Evolutionary conservation across 768 basidiomycete species (phyloP).

Genomic region (Rhodosporidiobolus sp.): DNA sequence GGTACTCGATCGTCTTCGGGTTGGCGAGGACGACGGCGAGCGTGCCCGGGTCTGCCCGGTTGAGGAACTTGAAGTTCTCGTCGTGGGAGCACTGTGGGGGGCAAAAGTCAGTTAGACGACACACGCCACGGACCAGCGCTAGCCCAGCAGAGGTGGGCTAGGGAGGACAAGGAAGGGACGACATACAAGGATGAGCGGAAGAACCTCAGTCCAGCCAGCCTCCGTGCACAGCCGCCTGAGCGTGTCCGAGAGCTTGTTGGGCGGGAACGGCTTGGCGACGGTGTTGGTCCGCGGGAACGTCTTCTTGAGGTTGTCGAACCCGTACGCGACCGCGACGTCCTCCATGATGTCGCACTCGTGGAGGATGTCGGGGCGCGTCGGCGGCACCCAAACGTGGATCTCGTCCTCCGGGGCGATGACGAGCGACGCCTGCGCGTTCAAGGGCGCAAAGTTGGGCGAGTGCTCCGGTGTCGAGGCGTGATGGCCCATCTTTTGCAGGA

Average conservation of each 20-base stretch:
- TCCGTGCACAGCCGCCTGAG: slow-evolving; percentile 86
- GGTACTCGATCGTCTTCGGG: slow-evolving; percentile 96
- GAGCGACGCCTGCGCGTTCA: slow-evolving; percentile 27
- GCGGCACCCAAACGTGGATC: slow-evolving; percentile 72
- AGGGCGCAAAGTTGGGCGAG: slow-evolving; percentile 47
- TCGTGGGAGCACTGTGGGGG: slow-evolving; percentile 83
- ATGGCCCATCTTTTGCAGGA: slow-evolving; percentile 82
- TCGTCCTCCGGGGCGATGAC: slow-evolving; percentile 55
- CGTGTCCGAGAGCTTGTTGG: slow-evolving; percentile 85
- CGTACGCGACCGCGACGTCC: slow-evolving; percentile 94
- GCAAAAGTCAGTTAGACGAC: neutral
- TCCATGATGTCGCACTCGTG: slow-evolving; percentile 99
- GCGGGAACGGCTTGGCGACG: slow-evolving; percentile 82
- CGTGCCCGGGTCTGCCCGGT: slow-evolving; percentile 74
- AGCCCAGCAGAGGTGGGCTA: neutral
- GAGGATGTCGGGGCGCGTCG: slow-evolving; percentile 96
- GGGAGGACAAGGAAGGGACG: neutral
- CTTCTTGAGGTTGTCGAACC: slow-evolving; percentile 92
- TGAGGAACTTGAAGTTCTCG: slow-evolving; percentile 94
- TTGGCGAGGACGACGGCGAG: slow-evolving; percentile 88
- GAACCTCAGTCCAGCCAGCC: slow-evolving; percentile 92
- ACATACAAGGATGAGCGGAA: slow-evolving; percentile 86
- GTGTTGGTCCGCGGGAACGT: slow-evolving; percentile 91
- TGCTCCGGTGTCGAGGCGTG: slow-evolving; percentile 57
- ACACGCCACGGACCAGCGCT: neutral